A percentile compares a stretch with the other conserved stretches of the same genome.
These are phyloP conservation scores for Plasmodium chabaudi DNA, from an alignment of 169 alveolate genomes.

Conservation along the genomic window DNA sequence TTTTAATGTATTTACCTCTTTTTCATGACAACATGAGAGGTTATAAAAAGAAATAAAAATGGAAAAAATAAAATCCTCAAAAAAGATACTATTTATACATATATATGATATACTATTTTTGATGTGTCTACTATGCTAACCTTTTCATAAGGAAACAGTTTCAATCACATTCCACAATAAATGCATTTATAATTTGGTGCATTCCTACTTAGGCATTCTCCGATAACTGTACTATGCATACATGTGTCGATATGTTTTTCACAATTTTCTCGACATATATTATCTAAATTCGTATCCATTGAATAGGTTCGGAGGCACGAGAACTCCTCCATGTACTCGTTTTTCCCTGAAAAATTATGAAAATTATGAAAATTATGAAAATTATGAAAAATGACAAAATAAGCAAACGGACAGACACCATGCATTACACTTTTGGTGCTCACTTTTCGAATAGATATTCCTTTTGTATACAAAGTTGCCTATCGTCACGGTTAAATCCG, in stretches of 20 bases:
- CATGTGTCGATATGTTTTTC: conserved; percentile 22
- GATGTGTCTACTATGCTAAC: too few species aligned
- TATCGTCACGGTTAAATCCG: background rate
- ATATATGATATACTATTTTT: background rate
- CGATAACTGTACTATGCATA: conserved; percentile 10
- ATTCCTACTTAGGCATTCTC: conserved; percentile 23
- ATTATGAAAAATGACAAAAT: too few species aligned
- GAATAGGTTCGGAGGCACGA: conserved; percentile 62
- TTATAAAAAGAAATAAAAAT: background rate
- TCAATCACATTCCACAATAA: conserved; percentile 63
- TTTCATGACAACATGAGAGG: background rate
- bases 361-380: too few species aligned
- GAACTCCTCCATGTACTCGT: conserved; percentile 48
- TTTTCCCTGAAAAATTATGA: conserved; percentile 50
- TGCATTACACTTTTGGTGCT: background rate
- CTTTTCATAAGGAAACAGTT: background rate
- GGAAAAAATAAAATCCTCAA: background rate
- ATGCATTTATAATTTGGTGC: conserved; percentile 39
- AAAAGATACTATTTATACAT: background rate
- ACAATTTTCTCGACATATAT: conserved; percentile 49
- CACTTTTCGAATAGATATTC: conserved; percentile 18
- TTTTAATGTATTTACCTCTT: background rate
- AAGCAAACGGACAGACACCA: too few species aligned
- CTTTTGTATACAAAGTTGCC: conserved; percentile 32
- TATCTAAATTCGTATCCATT: conserved; percentile 13